These are phyloP conservation scores for Fusarium lyarnte DNA, from an alignment of 2,329 filamentous ascomycete genomes.

Conservation along the genomic window DNA sequence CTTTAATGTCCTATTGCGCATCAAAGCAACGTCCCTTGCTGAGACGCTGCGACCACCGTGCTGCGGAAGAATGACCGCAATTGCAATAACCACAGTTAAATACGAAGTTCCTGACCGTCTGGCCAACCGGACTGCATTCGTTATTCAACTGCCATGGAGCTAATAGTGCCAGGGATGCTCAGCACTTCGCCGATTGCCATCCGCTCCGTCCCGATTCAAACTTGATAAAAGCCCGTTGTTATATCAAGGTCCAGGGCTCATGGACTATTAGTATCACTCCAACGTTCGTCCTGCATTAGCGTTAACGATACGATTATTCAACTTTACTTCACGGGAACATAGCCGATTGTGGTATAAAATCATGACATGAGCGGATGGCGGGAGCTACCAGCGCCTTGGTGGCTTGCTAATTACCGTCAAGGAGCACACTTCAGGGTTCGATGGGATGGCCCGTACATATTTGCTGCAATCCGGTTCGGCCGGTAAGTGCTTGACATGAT, in stretches of 20 bases:
- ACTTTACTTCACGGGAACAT: slow-evolving; percentile 20
- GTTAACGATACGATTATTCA: slow-evolving; percentile 19
- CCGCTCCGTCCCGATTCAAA: slow-evolving; percentile 22
- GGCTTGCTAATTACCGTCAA: slow-evolving; percentile 35
- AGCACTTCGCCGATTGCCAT: slow-evolving; percentile 8
- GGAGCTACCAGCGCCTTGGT: slow-evolving; percentile 24
- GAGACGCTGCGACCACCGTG: slow-evolving; percentile 36
- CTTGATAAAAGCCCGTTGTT: slow-evolving; percentile 18
- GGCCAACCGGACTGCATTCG: slow-evolving; percentile 16
- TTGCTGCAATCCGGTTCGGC: slow-evolving; percentile 27
- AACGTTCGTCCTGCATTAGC: slow-evolving; percentile 23
- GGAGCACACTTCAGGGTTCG: slow-evolving; percentile 20
- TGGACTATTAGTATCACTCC: background rate
- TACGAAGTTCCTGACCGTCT: slow-evolving; percentile 31
- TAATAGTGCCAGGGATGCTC: background rate
- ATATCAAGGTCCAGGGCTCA: slow-evolving; percentile 27
- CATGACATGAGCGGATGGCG: slow-evolving; percentile 32
- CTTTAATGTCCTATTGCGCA: slow-evolving; percentile 9
- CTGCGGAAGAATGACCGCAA: slow-evolving; percentile 30
- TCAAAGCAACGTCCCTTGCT: slow-evolving; percentile 15
- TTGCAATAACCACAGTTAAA: slow-evolving; percentile 17
- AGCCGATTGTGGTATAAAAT: slow-evolving; percentile 11
- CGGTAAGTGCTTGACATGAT: slow-evolving; percentile 21
- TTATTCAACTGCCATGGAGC: background rate
- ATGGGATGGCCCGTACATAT: slow-evolving; percentile 14